Evolutionary conservation across 2,329 filamentous ascomycete genomes (phyloP).

Genomic region (Triangularia verruculosa): DNA sequence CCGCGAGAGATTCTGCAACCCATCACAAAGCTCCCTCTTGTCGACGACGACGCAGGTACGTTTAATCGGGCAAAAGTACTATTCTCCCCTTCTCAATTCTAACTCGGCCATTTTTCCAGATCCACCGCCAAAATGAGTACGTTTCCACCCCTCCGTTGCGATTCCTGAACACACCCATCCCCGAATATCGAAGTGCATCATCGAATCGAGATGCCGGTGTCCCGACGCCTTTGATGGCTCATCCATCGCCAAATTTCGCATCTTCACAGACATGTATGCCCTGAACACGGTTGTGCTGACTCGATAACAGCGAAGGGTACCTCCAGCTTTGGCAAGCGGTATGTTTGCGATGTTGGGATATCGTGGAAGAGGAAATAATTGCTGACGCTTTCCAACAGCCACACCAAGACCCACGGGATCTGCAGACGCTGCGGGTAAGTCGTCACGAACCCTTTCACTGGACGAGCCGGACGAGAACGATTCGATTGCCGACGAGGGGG

Average conservation of each 20-base stretch:
- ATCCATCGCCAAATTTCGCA: neutral
- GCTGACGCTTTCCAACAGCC: constrained; percentile 49
- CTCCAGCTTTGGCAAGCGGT: constrained; percentile 53
- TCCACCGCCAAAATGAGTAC: constrained; percentile 57
- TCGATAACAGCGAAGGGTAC: constrained; percentile 52
- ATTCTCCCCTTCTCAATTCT: constrained; percentile 15
- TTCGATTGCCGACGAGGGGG: constrained; percentile 11
- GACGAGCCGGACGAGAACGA: neutral
- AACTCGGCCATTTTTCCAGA: constrained; percentile 27
- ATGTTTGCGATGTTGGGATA: constrained; percentile 19
- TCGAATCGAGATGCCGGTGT: constrained; percentile 14
- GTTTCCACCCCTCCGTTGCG: constrained; percentile 32
- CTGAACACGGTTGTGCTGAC: constrained; percentile 29
- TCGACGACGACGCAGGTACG: constrained; percentile 31
- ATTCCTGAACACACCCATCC: constrained; percentile 3
- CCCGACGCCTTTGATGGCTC: constrained; percentile 8
- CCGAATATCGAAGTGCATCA: neutral
- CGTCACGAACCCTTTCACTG: constrained; percentile 23
- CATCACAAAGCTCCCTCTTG: constrained; percentile 27
- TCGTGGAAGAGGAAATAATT: neutral
- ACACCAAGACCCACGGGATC: constrained; percentile 98
- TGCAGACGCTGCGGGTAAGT: constrained; percentile 97
- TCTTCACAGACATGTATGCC: neutral
- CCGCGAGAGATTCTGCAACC: constrained; percentile 26
- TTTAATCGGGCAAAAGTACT: constrained; percentile 5